Percentiles rank a stretch among this genome's conserved stretches.
These are phyloP conservation scores for Hypoxylon sp. DNA, from an alignment of 2,329 filamentous ascomycete species.

Conservation along the genomic window DNA sequence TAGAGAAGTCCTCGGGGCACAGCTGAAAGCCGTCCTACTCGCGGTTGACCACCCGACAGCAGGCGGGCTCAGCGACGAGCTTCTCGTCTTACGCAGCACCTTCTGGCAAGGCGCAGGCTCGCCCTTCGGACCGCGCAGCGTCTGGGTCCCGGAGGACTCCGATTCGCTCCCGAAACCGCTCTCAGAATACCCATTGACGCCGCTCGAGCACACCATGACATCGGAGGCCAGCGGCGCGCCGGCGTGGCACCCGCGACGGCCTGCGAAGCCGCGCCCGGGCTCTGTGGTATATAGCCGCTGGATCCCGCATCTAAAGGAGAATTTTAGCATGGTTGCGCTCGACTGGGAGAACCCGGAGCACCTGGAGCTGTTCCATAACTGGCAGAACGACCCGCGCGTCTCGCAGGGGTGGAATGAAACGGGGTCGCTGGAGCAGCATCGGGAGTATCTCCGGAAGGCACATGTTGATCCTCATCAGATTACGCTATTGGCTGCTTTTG, in stretches of 20 bases:
- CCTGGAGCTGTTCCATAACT: constrained; percentile 78
- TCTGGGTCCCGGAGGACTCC: constrained; percentile 65
- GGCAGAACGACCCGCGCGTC: constrained; percentile 88
- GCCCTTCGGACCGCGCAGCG: constrained; percentile 73
- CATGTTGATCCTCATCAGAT: constrained; percentile 80
- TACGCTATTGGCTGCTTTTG: constrained; percentile 77
- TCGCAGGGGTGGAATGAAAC: constrained; percentile 85
- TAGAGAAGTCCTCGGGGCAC: constrained; percentile 51
- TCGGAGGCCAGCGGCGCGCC: constrained; percentile 51
- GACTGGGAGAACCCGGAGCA: constrained; percentile 75
- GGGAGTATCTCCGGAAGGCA: constrained; percentile 75
- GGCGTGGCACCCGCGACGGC: constrained; percentile 76
- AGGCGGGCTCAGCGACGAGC: constrained; percentile 50
- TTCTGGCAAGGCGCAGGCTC: constrained; percentile 81
- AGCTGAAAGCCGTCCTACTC: constrained; percentile 62
- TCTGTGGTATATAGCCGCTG: constrained; percentile 82
- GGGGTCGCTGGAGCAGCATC: constrained; percentile 80
- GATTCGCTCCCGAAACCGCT: constrained; percentile 55
- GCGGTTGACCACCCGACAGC: constrained; percentile 62
- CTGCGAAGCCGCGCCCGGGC: constrained; percentile 77
- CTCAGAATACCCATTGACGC: constrained; percentile 63
- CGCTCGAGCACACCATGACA: constrained; percentile 63
- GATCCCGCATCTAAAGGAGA: constrained; percentile 80
- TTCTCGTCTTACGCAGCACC: constrained; percentile 64
- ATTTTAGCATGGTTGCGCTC: constrained; percentile 81